Evolutionary conservation across 1,284 basidiomycete genomes (phyloP).

Genomic region (Blastosporella zonata): DNA sequence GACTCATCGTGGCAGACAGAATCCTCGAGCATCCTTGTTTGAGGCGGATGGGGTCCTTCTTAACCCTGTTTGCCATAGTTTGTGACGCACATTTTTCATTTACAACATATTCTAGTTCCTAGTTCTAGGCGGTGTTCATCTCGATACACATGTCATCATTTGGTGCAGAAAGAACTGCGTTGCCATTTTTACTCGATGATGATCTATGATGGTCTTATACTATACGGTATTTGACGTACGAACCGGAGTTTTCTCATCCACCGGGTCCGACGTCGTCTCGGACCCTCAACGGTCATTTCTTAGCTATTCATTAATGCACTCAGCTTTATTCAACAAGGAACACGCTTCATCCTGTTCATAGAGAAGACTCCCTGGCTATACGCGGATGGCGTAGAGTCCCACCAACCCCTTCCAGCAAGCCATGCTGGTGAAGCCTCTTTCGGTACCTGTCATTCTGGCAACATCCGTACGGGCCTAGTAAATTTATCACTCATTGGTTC

Average conservation of each 20-base stretch:
- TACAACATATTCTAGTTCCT: background rate
- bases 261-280: too few relatives aligned
- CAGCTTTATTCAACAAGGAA: too few relatives aligned
- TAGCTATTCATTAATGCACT: too few relatives aligned
- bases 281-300: too few relatives aligned
- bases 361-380: constrained; percentile 12
- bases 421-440: constrained; percentile 39
- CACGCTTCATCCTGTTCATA: constrained; percentile 6
- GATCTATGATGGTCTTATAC: too few relatives aligned
- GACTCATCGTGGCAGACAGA: constrained; percentile 21
- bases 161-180: too few relatives aligned
- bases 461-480: constrained; percentile 43
- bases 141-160: too few relatives aligned
- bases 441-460: constrained; percentile 56
- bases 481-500: background rate
- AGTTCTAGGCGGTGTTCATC: too few relatives aligned
- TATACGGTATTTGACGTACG: too few relatives aligned
- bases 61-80: constrained; percentile 69
- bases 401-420: constrained; percentile 14
- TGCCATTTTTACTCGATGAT: too few relatives aligned
- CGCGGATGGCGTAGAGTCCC: background rate
- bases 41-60: constrained; percentile 55
- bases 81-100: constrained; percentile 49
- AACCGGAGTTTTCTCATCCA: too few relatives aligned
- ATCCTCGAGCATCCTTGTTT: constrained; percentile 56